phyloP scores from a whole-genome alignment of 1,284 basidiomycete species.

The Tetrapyrgos nigripes region DNA sequence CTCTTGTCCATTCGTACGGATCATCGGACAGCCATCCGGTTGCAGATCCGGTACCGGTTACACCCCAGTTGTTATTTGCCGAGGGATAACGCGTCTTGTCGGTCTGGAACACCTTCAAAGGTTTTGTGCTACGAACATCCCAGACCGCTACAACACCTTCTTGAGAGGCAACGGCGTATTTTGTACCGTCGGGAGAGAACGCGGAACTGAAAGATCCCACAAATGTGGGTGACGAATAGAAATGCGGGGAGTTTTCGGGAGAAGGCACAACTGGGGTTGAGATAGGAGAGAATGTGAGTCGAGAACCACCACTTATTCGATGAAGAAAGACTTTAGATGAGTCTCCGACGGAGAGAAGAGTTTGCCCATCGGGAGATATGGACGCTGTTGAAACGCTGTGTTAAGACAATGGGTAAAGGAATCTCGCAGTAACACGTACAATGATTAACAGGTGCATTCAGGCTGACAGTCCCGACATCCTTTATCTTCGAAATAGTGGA shows the following conservation, averaged over 20 bases:
- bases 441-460: conserved; percentile 69
- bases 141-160: conserved; percentile 84
- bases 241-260: conserved; percentile 43
- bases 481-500: conserved; percentile 50
- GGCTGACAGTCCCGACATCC: conserved; percentile 58
- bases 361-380: conserved; percentile 85
- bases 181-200: conserved; percentile 80
- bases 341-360: conserved; percentile 86
- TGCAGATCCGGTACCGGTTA: conserved; percentile 5
- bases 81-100: conserved; percentile 49
- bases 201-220: conserved; percentile 85
- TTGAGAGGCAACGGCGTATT: conserved; percentile 88
- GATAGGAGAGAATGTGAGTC: conserved; percentile 62
- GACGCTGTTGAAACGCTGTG: conserved; percentile 56
- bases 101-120: conserved; percentile 69
- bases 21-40: conserved; percentile 66
- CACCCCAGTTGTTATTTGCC: conserved; percentile 46
- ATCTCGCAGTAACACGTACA: conserved; percentile 36
- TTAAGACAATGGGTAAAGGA: conserved; percentile 15
- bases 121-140: conserved; percentile 78
- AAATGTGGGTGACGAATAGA: conserved; percentile 50
- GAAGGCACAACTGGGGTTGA: conserved; percentile 62
- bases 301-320: conserved; percentile 64
- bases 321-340: conserved; percentile 83
- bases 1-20: conserved; percentile 69